phyloP scores from a whole-genome alignment of 495 filamentous ascomycete genomes.

The Thermochaetoides thermophila region DNA sequence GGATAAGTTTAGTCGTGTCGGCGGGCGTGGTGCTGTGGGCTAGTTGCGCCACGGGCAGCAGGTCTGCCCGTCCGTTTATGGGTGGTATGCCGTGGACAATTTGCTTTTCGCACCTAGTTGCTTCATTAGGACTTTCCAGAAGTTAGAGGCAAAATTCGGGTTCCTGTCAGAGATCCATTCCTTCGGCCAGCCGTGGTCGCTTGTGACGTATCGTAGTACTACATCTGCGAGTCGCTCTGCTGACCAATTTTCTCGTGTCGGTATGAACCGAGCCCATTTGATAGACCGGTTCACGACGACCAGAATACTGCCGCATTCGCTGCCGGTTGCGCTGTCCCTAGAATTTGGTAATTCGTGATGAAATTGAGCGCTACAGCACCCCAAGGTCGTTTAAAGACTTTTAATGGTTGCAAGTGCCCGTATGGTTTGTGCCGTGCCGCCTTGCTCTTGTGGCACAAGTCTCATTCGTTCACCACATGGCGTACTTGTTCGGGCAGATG shows the following conservation, averaged over 20 bases:
- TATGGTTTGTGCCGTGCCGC: too few species aligned
- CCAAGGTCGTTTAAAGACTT: too few species aligned
- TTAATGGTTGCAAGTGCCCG: too few species aligned
- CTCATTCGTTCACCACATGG: too few species aligned
- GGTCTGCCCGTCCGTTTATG: conserved; percentile 1
- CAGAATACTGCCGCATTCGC: not conserved
- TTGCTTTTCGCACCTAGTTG: not conserved
- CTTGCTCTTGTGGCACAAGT: too few species aligned
- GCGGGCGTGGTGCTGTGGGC: not conserved
- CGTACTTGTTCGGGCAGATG: too few species aligned
- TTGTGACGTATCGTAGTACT: not conserved
- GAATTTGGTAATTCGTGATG: too few species aligned
- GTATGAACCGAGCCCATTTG: not conserved
- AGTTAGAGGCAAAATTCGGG: not conserved
- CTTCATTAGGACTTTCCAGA: not conserved
- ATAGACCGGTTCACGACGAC: not conserved
- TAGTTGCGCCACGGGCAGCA: not conserved
- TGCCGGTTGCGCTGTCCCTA: too few species aligned
- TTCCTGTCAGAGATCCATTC: conserved; percentile 2
- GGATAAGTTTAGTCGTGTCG: not conserved
- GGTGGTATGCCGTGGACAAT: conserved; percentile 1
- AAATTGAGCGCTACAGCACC: too few species aligned
- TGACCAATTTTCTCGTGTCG: not conserved
- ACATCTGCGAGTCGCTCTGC: not conserved
- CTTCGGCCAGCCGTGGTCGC: not conserved